Percentiles rank a stretch among this genome's conserved stretches.
Conservation (phyloP, 768 basidiomycete genomes). For the Lentinula guzmanii region DNA sequence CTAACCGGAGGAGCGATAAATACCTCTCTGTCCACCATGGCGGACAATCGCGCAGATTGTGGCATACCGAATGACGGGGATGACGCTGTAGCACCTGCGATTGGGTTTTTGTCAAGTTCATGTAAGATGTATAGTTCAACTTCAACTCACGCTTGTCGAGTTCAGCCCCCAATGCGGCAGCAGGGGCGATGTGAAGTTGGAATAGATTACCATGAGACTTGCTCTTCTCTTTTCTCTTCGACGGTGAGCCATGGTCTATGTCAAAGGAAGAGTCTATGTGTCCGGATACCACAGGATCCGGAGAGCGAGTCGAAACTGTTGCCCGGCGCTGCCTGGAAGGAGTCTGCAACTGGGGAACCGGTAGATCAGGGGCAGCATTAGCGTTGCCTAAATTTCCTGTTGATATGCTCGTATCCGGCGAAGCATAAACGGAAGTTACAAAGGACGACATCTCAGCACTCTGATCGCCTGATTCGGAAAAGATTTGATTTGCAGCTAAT, state of each 20-base stretch:
- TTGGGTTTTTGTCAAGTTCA: neutral
- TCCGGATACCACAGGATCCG: constrained; percentile 30
- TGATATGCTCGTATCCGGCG: constrained; percentile 14
- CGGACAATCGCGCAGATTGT: constrained; percentile 48
- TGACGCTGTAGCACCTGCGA: constrained; percentile 22
- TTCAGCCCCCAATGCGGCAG: constrained; percentile 60
- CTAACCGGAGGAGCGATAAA: constrained; percentile 54
- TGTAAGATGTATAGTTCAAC: neutral
- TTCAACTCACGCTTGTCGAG: constrained; percentile 49
- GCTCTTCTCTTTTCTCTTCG: constrained; percentile 61
- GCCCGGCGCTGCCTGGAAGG: constrained; percentile 49
- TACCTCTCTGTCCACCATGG: constrained; percentile 61
- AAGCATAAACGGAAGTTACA: constrained; percentile 23
- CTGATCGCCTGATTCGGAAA: constrained; percentile 35
- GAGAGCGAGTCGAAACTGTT: constrained; percentile 64
- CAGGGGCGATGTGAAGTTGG: constrained; percentile 58
- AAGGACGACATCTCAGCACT: constrained; percentile 25
- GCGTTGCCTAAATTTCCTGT: constrained; percentile 13
- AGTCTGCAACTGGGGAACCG: constrained; percentile 29
- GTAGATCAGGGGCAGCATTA: constrained; percentile 4
- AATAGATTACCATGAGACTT: constrained; percentile 61
- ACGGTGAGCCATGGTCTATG: constrained; percentile 43
- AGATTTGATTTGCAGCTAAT: constrained; percentile 67
- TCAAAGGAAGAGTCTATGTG: constrained; percentile 18
- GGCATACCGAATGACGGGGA: constrained; percentile 23